Conservation (phyloP, 2,329 filamentous ascomycete species). For the Lasiodiplodia sp. region DNA sequence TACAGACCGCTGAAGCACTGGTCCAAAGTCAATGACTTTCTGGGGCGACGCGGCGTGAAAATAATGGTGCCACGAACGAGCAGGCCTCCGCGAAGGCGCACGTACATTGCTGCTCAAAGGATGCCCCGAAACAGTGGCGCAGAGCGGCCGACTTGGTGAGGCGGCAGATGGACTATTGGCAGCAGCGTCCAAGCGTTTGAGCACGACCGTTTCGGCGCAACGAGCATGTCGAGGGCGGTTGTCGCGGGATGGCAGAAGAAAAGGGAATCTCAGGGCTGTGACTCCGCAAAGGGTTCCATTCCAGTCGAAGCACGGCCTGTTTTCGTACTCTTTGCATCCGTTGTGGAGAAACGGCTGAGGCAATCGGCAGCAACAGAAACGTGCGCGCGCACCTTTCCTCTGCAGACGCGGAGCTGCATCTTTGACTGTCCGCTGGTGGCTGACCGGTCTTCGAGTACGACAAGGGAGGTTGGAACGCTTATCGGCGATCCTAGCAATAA, state of each 20-base stretch:
- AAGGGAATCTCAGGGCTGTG: background rate
- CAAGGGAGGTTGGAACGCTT: conserved; percentile 2
- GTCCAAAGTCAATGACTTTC: background rate
- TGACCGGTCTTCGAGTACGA: conserved; percentile 13
- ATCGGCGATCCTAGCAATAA: background rate
- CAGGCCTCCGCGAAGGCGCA: background rate
- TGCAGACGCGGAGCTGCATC: background rate
- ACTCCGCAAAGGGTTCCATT: background rate
- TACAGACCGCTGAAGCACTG: conserved; percentile 13
- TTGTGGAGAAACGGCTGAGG: conserved; percentile 10
- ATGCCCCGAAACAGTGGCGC: background rate
- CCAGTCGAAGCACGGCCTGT: background rate
- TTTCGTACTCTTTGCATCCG: background rate
- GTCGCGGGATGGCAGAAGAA: background rate
- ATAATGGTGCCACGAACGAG: background rate
- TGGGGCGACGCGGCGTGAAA: conserved; percentile 6
- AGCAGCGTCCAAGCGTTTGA: background rate
- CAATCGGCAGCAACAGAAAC: conserved; percentile 8
- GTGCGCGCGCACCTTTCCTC: background rate
- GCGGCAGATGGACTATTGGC: conserved; percentile 1
- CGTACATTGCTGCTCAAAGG: background rate
- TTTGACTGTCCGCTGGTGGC: background rate
- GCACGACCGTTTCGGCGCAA: conserved; percentile 13
- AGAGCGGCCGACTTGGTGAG: background rate
- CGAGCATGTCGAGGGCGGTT: background rate